phyloP scores from a whole-genome alignment of 176 grass and related monocot species.

The Urochloa ruziziensis region DNA sequence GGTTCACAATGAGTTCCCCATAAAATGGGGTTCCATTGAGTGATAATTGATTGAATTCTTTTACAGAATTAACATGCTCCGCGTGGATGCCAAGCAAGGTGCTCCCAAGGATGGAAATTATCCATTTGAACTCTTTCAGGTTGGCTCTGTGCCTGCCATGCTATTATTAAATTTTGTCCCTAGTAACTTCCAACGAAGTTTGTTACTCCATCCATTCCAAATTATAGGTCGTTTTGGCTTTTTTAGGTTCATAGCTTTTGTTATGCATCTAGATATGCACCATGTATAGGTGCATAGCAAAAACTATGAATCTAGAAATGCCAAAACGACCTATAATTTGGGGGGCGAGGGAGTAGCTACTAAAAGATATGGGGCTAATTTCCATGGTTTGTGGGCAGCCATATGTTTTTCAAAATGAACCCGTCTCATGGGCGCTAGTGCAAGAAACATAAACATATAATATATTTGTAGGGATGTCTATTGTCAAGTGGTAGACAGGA shows the following conservation, averaged over 20 bases:
- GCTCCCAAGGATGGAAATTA: constrained; percentile 97
- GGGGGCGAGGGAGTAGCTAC: too few relatives aligned
- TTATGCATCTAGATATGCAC: too few relatives aligned
- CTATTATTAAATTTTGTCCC: not conserved
- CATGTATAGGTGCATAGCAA: too few relatives aligned
- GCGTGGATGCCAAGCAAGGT: constrained; percentile 94
- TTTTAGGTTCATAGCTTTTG: too few relatives aligned
- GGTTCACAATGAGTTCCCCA: not conserved
- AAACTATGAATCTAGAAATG: too few relatives aligned
- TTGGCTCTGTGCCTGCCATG: constrained; percentile 26
- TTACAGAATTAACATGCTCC: constrained; percentile 89
- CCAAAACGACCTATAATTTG: too few relatives aligned
- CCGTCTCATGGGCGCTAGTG: not conserved
- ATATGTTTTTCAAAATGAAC: not conserved
- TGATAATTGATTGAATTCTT: constrained; percentile 22
- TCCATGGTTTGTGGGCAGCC: not conserved
- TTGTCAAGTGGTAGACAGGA: not conserved
- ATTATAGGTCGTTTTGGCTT: too few relatives aligned
- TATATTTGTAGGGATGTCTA: not conserved
- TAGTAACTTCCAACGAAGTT: not conserved
- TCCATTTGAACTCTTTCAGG: constrained; percentile 95
- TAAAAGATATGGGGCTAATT: not conserved
- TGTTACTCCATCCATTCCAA: too few relatives aligned
- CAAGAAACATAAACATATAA: constrained; percentile 18
- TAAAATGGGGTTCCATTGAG: constrained; percentile 1